A percentile compares a stretch with the other conserved stretches of the same genome.
Conservation (phyloP, 139 green algal genomes). For the Volvox africanus region DNA sequence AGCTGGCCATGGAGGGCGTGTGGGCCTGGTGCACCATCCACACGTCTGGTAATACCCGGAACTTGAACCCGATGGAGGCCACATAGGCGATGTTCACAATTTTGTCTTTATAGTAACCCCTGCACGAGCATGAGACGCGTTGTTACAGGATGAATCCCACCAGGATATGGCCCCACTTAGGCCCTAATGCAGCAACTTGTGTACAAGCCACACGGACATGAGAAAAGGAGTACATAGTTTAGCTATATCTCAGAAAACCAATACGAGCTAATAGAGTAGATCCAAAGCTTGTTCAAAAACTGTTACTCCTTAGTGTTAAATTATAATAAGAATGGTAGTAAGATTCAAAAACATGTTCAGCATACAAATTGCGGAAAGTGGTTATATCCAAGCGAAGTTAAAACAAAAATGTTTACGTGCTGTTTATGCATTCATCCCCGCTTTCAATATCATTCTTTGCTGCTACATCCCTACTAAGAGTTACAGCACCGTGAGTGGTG, state of each 20-base stretch:
- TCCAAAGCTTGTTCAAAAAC: background rate
- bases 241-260: background rate
- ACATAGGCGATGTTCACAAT: conserved; percentile 5
- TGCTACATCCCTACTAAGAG: no score
- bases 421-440: no score
- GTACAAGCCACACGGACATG: background rate
- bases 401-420: no score
- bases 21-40: background rate
- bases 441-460: no score
- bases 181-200: background rate
- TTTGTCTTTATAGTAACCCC: background rate
- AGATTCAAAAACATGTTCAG: no score
- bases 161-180: background rate
- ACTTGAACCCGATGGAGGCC: background rate
- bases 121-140: background rate
- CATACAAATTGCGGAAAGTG: no score
- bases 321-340: no score
- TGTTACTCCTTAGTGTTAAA: no score
- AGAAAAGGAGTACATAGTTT: background rate
- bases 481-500: no score
- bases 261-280: background rate
- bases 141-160: background rate
- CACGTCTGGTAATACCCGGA: background rate
- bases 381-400: no score
- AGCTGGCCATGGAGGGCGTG: background rate